Base-by-base conservation (phyloP, 176 grass and related monocot species). In the Oryza meridionalis region DNA sequence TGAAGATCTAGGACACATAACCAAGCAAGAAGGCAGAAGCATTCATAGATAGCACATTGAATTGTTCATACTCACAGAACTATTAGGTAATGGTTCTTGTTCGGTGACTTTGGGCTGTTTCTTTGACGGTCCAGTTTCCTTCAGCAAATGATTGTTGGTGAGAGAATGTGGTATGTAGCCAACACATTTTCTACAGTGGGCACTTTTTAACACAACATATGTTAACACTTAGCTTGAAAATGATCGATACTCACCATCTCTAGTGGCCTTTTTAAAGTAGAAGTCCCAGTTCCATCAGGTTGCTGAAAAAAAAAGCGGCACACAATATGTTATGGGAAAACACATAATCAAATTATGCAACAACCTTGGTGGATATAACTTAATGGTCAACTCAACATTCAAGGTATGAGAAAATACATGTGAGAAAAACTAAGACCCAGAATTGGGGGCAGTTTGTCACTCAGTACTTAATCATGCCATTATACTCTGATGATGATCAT, bases 261-360 rank as follows among this genome's bases (percentile, higher is more conserved):
- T 0, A 85, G 69, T 59, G 87, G 14, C 31, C 78, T 84, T 84
- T 93, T 90, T 73, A 72, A 55, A 58, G 84, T 76, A 75, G 92
- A 84, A 21, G 73, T 64, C 12, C 72, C 86, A 91, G 87, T 63
- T 64, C 45, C 90, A 88, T 91, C 92, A 85, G 92, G 92, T 93
- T 98, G 89, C 90, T 94, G 83, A 88, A 87, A 79, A 7, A 9
- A 74, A 65, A 74, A 74, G 67, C 33, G 63, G 7, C 44, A 77
- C 13, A 78, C 42, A 67, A 6, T 73, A 90, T 65, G 46, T 37
- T 35, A 40, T 40, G 67, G 66, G 3, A 1, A 61, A 62, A 59
- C 16, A 6, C 24, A 45, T 68, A 86, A 81, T 33, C 72, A 74
- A 69, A 35, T 47, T 67, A 82, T 6, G 21, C 26, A 67, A 67